Evolutionary conservation across 2,329 filamentous ascomycete species (phyloP).

Genomic region (Endothia cerciana): DNA sequence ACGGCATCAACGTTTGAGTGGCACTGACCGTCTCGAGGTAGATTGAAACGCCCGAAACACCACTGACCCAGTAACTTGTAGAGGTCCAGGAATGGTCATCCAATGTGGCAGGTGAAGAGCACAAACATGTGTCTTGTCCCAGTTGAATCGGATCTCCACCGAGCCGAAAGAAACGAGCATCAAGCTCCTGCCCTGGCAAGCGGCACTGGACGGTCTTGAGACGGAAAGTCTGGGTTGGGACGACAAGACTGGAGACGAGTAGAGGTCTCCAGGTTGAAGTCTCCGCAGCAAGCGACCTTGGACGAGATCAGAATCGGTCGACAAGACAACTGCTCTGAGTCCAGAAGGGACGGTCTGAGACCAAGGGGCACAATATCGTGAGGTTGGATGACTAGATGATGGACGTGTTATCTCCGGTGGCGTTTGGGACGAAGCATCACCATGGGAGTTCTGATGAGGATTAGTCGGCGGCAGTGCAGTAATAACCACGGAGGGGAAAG

Average conservation of each 20-base stretch:
- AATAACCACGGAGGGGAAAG: conserved; percentile 26
- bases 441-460: background rate
- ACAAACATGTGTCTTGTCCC: conserved; percentile 32
- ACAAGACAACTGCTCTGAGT: background rate
- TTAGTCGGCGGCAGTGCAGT: conserved; percentile 10
- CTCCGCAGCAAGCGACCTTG: conserved; percentile 14
- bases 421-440: conserved; percentile 4
- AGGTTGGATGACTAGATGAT: conserved; percentile 10
- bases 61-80: conserved; percentile 37
- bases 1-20: conserved; percentile 46
- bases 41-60: conserved; percentile 48
- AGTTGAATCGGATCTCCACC: conserved; percentile 30
- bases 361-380: background rate
- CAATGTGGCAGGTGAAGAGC: conserved; percentile 27
- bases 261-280: conserved; percentile 15
- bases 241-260: conserved; percentile 15
- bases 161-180: conserved; percentile 28
- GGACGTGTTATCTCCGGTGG: background rate
- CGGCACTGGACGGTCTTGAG: conserved; percentile 20
- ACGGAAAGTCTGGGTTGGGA: conserved; percentile 20
- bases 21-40: conserved; percentile 42
- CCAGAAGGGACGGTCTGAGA: conserved; percentile 4
- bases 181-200: conserved; percentile 15
- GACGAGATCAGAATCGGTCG: conserved; percentile 25
- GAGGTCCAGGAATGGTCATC: conserved; percentile 32